phyloP scores from a whole-genome alignment of 345 rosid species.

The Syzygium jambos region DNA sequence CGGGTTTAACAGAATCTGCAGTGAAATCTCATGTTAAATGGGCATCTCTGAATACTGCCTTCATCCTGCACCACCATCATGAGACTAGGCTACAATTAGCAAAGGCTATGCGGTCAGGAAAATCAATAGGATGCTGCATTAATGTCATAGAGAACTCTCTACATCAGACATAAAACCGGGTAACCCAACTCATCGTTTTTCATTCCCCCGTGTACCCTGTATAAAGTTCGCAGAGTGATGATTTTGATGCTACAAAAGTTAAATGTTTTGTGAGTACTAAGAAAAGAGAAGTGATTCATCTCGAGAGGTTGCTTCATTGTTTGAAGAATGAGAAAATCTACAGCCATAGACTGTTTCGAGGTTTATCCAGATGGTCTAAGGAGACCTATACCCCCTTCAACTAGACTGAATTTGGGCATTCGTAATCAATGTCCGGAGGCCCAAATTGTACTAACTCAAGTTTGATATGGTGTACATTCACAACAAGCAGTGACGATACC shows the following conservation, averaged over 20 bases:
- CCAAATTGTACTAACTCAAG: not conserved
- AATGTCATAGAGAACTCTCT: slow-evolving; percentile 28
- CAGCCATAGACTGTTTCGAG: not conserved
- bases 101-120: slow-evolving; percentile 31
- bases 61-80: slow-evolving; percentile 11
- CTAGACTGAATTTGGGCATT: not conserved
- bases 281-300: not conserved
- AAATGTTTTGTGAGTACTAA: not conserved
- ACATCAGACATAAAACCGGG: not conserved
- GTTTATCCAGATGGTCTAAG: not conserved
- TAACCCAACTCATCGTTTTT: not conserved
- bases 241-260: not conserved
- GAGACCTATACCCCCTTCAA: not conserved
- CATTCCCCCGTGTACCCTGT: not conserved
- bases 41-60: slow-evolving; percentile 32
- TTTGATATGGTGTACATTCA: not conserved
- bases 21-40: slow-evolving; percentile 30
- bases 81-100: slow-evolving; percentile 24
- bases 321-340: not conserved
- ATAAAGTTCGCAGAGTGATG: not conserved
- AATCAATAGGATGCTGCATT: slow-evolving; percentile 33
- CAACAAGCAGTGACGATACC: not conserved
- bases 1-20: slow-evolving; percentile 14
- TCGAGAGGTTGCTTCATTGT: not conserved
- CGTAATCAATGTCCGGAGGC: not conserved